These are phyloP conservation scores for Fusarium goolgardi DNA, from an alignment of 2,329 filamentous ascomycete species.

Conservation along the genomic window DNA sequence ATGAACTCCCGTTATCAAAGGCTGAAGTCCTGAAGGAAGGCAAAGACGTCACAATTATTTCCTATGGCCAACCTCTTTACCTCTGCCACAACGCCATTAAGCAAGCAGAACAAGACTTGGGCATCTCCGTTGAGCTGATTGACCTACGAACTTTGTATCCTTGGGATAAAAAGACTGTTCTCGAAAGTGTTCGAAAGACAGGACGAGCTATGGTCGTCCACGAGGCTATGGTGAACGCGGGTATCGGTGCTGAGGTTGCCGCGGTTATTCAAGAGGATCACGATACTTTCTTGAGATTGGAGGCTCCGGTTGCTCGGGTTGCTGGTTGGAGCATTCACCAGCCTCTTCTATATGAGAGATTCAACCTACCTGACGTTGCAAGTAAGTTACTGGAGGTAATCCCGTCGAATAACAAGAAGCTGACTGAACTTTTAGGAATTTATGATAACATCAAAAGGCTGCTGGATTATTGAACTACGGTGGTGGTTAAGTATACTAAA, in stretches of 20 bases:
- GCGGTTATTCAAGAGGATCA: conserved; percentile 85
- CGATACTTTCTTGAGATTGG: conserved; percentile 81
- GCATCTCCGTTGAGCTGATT: conserved; percentile 82
- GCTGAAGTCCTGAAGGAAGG: conserved; percentile 86
- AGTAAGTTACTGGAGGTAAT: conserved; percentile 68
- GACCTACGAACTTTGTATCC: conserved; percentile 90
- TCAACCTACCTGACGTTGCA: conserved; percentile 85
- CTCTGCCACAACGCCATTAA: conserved; percentile 82
- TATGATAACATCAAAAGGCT: conserved; percentile 77
- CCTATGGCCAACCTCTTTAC: conserved; percentile 91
- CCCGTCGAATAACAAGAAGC: not conserved
- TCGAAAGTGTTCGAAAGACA: conserved; percentile 87
- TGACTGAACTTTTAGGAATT: conserved; percentile 63
- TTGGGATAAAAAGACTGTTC: conserved; percentile 85
- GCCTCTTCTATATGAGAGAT: conserved; percentile 81
- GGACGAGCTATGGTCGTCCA: conserved; percentile 89
- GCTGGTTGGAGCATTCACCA: conserved; percentile 92
- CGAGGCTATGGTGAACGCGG: conserved; percentile 91
- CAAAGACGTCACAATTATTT: conserved; percentile 83
- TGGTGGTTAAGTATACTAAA: not conserved
- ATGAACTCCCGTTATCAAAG: conserved; percentile 85
- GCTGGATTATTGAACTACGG: conserved; percentile 66
- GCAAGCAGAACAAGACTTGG: conserved; percentile 79
- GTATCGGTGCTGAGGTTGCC: conserved; percentile 88
- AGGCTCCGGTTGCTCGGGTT: conserved; percentile 86